phyloP scores from a whole-genome alignment of 768 basidiomycete genomes.

The Boletus sp. region DNA sequence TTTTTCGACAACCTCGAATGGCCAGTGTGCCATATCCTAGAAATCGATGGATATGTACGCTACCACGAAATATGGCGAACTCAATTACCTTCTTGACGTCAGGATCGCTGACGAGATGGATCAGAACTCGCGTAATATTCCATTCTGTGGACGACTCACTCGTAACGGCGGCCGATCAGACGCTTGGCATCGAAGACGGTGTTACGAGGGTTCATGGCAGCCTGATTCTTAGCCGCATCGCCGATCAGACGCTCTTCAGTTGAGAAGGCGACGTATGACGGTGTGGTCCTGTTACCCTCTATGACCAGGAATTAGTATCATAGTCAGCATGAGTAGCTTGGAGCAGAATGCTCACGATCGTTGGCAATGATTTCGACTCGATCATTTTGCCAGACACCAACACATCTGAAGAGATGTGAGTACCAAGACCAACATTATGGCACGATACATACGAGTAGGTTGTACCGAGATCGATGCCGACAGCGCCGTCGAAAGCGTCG shows the following conservation, averaged over 20 bases:
- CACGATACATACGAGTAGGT: conserved; percentile 79
- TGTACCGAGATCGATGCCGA: conserved; percentile 96
- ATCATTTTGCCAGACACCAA: conserved; percentile 99
- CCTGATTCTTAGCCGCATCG: conserved; percentile 98
- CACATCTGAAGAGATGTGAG: conserved; percentile 60
- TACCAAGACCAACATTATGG: conserved; percentile 17
- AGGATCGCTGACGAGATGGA: conserved; percentile 59
- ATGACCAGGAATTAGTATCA: conserved; percentile 7
- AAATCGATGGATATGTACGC: conserved; percentile 4
- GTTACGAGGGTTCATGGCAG: conserved; percentile 99
- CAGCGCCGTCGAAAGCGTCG: conserved; percentile 84
- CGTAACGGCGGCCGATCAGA: conserved; percentile 95
- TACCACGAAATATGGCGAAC: not conserved
- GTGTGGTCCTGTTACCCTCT: conserved; percentile 99
- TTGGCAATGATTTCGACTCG: conserved; percentile 99
- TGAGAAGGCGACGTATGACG: conserved; percentile 99
- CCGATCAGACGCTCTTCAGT: conserved; percentile 95
- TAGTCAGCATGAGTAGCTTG: not conserved
- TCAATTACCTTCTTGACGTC: conserved; percentile 78
- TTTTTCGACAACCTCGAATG: conserved; percentile 94
- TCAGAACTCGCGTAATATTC: not conserved
- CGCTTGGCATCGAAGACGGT: conserved; percentile 99
- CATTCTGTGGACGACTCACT: conserved; percentile 47
- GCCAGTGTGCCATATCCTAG: conserved; percentile 96
- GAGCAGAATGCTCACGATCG: conserved; percentile 62